Base-by-base conservation (phyloP, 257 asterid species). In the Solanum neorickii region DNA sequence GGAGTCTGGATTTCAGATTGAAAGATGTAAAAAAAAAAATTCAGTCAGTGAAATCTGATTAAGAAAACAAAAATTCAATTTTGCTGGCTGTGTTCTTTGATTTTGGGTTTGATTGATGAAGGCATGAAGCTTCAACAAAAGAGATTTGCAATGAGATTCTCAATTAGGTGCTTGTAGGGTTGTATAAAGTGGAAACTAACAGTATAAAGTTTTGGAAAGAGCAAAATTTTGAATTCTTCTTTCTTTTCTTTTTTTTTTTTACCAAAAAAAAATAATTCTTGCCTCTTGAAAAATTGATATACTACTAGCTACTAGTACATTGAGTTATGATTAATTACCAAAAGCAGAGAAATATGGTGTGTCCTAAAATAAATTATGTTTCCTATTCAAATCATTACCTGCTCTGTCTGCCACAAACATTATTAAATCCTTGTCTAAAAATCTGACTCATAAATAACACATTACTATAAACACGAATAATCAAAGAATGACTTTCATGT, bases 161-260 rank as follows among this genome's bases (percentile, higher is more conserved):
- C 42, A 86, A 13, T 88, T 87, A 86, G 88, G 87, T 92, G 74
- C 86, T 88, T 92, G 87, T 87, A 89, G 90, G 86, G 42, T 86
- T 94, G 95, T 94, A 91, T 87, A 91, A 93, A 89, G 83, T 91
- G 91, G 93, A 89, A 82, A 91, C 93, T 93, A 91, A 93, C 92
- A 84, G 86, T 84, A 86, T 70, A 91, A 87, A 86, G 82, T 86
- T 93, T 88, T 89, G 91, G 93, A 88, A 78, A 85, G 88, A 82
- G 85, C 86, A 68, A 70, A 44, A 13, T 88, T 88, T 89, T 73
- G 87, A 49, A 72, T 33, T 69, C 66, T 46, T 78, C 65, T 78
- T 78, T 25, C 9, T n/a, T 14, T 5, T 16, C 2, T 3, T 31
- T 3, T 3, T 31, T 31, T 33, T 33, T 78, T 4, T 25, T 44